Evolutionary conservation across 2,329 filamentous ascomycete genomes (phyloP).

Genomic region (Neonectria neomacrospora): DNA sequence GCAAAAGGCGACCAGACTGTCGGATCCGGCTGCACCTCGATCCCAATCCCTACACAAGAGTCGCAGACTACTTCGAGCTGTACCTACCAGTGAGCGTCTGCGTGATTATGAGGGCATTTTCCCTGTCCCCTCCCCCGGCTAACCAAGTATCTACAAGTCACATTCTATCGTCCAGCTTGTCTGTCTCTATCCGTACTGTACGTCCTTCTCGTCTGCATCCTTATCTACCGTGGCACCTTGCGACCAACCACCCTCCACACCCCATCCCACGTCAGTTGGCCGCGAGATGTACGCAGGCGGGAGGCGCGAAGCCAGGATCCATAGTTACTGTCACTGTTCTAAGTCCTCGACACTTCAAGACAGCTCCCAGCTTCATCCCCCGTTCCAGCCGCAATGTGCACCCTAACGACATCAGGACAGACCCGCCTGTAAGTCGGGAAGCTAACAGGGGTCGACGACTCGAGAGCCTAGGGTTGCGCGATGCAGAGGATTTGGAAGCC

Average conservation of each 20-base stretch:
- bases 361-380: neutral
- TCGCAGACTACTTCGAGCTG: too few relatives aligned
- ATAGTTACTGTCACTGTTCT: neutral
- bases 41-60: neutral
- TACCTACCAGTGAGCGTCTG: too few relatives aligned
- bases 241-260: slow-evolving; percentile 1
- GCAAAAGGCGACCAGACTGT: slow-evolving; percentile 27
- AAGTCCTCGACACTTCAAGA: neutral
- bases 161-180: too few relatives aligned
- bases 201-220: neutral
- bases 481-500: slow-evolving; percentile 21
- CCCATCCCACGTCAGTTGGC: neutral
- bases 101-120: slow-evolving; percentile 20
- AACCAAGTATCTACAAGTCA: neutral
- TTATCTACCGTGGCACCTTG: neutral
- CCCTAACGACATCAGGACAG: neutral
- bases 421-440: slow-evolving; percentile 15
- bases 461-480: neutral
- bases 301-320: neutral
- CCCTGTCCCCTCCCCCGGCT: neutral
- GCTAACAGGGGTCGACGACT: slow-evolving; percentile 19
- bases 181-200: too few relatives aligned
- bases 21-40: slow-evolving; percentile 14
- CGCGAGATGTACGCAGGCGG: neutral
- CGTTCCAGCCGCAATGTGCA: neutral